Evolutionary conservation across 2,329 filamentous ascomycete genomes (phyloP).

Genomic region (Cladosporium sphaerospermum): DNA sequence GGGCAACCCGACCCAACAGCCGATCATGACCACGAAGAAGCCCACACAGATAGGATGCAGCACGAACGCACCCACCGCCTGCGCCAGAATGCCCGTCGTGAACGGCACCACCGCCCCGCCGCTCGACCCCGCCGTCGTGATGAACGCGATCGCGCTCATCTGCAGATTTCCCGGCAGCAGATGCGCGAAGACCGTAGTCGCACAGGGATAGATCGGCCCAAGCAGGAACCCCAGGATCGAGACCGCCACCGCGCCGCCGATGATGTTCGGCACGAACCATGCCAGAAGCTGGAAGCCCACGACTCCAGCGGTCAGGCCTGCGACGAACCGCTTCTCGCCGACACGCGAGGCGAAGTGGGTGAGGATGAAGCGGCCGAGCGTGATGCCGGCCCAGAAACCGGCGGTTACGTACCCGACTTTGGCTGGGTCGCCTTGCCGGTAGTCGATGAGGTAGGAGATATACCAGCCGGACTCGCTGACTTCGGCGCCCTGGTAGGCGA

Average conservation of each 20-base stretch:
- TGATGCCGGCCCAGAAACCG: conserved; percentile 53
- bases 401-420: conserved; percentile 75
- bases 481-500: conserved; percentile 79
- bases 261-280: conserved; percentile 71
- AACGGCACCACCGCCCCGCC: conserved; percentile 65
- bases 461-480: conserved; percentile 82
- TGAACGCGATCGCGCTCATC: conserved; percentile 59
- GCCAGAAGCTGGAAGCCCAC: conserved; percentile 67
- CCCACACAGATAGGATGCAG: conserved; percentile 61
- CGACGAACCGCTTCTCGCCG: conserved; percentile 66
- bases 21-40: conserved; percentile 58
- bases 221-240: conserved; percentile 65
- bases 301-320: conserved; percentile 55
- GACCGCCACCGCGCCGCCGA: conserved; percentile 54
- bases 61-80: conserved; percentile 57
- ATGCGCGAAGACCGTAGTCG: conserved; percentile 57
- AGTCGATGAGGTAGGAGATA: conserved; percentile 73
- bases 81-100: conserved; percentile 57
- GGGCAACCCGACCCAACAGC: conserved; percentile 59
- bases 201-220: conserved; percentile 74
- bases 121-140: conserved; percentile 62
- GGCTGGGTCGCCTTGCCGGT: conserved; percentile 62
- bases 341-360: conserved; percentile 59
- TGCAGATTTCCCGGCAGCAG: conserved; percentile 55
- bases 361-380: conserved; percentile 56